phyloP scores from a whole-genome alignment of 2,329 filamentous ascomycete genomes.

The Monilinia aucupariae region DNA sequence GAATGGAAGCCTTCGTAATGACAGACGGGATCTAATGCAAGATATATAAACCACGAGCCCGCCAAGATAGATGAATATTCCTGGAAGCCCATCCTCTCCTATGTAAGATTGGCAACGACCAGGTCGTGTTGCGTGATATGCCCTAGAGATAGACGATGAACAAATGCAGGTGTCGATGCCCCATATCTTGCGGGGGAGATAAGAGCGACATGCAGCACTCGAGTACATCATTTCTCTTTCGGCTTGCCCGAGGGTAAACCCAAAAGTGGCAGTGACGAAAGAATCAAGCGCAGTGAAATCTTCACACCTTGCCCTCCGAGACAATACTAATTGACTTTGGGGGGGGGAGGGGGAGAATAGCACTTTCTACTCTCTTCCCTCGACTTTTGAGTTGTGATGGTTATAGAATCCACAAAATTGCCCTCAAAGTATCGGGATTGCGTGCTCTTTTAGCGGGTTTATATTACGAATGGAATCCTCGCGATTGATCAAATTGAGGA shows the following conservation, averaged over 20 bases:
- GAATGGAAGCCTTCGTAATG: background rate
- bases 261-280: background rate
- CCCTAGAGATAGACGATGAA: background rate
- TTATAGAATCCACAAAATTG: background rate
- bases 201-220: background rate
- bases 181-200: background rate
- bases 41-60: background rate
- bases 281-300: background rate
- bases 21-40: background rate
- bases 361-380: background rate
- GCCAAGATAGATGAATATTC: background rate
- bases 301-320: background rate
- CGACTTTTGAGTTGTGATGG: background rate
- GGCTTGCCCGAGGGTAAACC: background rate
- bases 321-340: background rate
- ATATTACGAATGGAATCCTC: background rate
- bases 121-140: slow-evolving; percentile 5
- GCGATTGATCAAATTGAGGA: background rate
- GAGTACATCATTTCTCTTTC: background rate
- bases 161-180: background rate
- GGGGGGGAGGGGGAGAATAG: background rate
- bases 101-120: background rate
- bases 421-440: background rate
- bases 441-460: background rate
- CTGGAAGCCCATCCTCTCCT: background rate